These are phyloP conservation scores for Breviolum minutum DNA, from an alignment of 73 alveolate species.

Conservation along the genomic window DNA sequence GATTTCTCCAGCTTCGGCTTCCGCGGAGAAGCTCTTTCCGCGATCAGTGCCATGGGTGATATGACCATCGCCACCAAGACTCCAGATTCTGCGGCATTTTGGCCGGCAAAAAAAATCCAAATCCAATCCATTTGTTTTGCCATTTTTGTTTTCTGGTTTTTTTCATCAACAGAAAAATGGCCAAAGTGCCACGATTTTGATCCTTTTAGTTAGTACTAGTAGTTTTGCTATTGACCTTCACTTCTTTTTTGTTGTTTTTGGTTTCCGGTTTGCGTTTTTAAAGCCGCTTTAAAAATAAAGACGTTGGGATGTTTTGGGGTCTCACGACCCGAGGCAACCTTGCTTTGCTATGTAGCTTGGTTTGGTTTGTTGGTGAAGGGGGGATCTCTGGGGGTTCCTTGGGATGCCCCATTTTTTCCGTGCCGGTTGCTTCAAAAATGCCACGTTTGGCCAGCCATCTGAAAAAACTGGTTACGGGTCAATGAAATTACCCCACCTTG, in stretches of 20 bases:
- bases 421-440: too few species aligned
- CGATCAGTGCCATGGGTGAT: slow-evolving; percentile 98
- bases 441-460: too few species aligned
- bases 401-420: too few species aligned
- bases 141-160: neutral
- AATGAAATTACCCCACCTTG: too few species aligned
- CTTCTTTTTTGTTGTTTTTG: too few species aligned
- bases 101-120: neutral
- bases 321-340: neutral
- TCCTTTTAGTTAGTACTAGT: too few species aligned
- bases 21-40: slow-evolving; percentile 98
- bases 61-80: slow-evolving; percentile 98
- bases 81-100: slow-evolving; percentile 80
- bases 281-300: too few species aligned
- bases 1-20: slow-evolving; percentile 56
- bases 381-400: too few species aligned
- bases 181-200: neutral
- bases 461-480: too few species aligned
- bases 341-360: slow-evolving; percentile 51
- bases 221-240: too few species aligned
- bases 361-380: neutral
- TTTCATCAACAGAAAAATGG: neutral
- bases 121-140: neutral
- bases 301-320: neutral
- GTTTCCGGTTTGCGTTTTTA: too few species aligned